Conservation (phyloP, 345 rosid species). For the Cardamine resedifolia region DNA sequence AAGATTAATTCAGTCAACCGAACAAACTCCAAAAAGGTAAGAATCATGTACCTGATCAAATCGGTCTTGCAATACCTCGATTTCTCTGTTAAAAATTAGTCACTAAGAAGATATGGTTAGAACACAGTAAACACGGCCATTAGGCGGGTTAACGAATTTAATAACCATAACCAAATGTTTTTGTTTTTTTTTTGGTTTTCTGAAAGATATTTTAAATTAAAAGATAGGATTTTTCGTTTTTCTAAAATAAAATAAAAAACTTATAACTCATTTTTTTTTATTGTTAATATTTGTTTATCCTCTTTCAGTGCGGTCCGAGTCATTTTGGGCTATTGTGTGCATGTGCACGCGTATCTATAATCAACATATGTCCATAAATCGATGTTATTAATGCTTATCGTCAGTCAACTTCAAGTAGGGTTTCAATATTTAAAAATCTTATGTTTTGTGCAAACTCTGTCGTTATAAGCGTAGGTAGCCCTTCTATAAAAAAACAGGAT, state of each 20-base stretch:
- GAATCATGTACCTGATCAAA: background rate
- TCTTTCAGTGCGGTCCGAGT: slow-evolving; percentile 29
- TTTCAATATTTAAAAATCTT: background rate
- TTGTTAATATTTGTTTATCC: background rate
- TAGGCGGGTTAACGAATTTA: no score
- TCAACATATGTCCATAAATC: slow-evolving; percentile 2
- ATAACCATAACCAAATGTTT: no score
- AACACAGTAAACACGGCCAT: background rate
- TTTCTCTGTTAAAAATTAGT: background rate
- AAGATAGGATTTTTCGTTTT: no score
- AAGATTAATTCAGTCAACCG: background rate
- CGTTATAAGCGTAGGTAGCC: background rate
- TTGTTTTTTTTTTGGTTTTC: no score
- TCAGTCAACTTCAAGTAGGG: slow-evolving; percentile 28
- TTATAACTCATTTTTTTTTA: no score
- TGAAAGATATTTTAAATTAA: no score
- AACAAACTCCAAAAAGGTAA: background rate
- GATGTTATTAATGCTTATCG: slow-evolving; percentile 30
- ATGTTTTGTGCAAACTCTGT: slow-evolving; percentile 5
- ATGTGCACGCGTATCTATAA: slow-evolving; percentile 23
- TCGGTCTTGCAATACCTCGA: background rate
- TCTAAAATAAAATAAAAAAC: no score
- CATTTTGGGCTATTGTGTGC: slow-evolving; percentile 26
- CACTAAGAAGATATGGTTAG: background rate
- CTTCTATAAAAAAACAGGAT: background rate